phyloP scores from a whole-genome alignment of 176 grass and related monocot genomes.

The Phoenix dactylifera region DNA sequence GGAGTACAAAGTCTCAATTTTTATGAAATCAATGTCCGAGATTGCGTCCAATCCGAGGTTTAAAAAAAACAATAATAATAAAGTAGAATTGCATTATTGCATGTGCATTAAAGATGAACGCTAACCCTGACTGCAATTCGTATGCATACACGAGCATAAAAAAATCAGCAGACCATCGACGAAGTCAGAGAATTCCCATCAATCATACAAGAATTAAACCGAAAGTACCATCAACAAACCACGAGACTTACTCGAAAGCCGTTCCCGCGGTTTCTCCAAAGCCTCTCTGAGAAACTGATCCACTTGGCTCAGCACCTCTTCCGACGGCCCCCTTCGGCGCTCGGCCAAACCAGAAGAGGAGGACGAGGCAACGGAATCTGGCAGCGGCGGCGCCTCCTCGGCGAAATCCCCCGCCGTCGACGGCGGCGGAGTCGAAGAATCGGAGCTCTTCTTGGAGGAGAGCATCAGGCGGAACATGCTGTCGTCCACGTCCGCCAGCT shows the following conservation, averaged over 20 bases:
- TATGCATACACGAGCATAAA: no score
- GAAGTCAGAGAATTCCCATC: no score
- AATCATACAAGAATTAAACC: background rate
- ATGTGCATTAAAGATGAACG: no score
- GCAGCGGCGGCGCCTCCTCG: background rate
- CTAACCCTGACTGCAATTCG: no score
- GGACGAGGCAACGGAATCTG: background rate
- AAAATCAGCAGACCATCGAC: no score
- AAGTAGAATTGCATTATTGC: no score
- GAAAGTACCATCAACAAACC: background rate
- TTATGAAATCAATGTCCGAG: no score
- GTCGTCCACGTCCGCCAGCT: constrained; percentile 79
- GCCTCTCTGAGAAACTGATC: constrained; percentile 94
- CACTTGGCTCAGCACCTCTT: constrained; percentile 43
- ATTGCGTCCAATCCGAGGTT: no score
- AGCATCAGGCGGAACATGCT: constrained; percentile 61
- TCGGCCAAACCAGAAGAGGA: constrained; percentile 21
- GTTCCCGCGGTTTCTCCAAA: constrained; percentile 88
- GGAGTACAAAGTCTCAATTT: no score
- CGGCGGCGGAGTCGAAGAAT: background rate
- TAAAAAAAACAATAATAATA: no score
- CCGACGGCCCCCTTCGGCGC: constrained; percentile 22
- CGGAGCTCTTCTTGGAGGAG: constrained; percentile 28
- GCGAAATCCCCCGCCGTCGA: no score
- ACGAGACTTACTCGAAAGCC: constrained; percentile 46